Percentiles rank a stretch among this genome's conserved stretches.
Conservation (phyloP, 768 basidiomycete genomes). For the Tricholoma furcatifolium region DNA sequence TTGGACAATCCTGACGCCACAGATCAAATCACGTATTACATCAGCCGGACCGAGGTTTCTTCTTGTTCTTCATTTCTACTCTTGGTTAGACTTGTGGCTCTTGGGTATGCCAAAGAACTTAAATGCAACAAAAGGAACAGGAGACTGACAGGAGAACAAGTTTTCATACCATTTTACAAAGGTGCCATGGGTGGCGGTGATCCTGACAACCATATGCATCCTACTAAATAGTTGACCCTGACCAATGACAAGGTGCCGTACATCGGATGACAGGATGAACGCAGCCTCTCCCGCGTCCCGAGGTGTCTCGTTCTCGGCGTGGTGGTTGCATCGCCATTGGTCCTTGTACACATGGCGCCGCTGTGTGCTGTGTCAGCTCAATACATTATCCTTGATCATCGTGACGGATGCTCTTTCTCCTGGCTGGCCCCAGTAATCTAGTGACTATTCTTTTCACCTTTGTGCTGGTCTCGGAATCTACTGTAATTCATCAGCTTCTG, state of each 20-base stretch:
- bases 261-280: constrained; percentile 14
- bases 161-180: background rate
- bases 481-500: constrained; percentile 4
- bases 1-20: no score
- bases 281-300: constrained; percentile 3
- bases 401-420: background rate
- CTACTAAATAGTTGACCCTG: constrained; percentile 1
- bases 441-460: background rate
- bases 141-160: background rate
- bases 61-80: no score
- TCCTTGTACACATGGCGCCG: constrained; percentile 8
- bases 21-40: no score
- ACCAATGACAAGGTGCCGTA: background rate
- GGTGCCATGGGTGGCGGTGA: constrained; percentile 1
- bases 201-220: background rate
- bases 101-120: background rate
- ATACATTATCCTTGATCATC: constrained; percentile 3
- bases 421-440: background rate
- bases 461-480: constrained; percentile 5
- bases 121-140: background rate
- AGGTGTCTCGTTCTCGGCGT: background rate
- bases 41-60: no score
- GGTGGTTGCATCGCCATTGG: background rate
- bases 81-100: no score
- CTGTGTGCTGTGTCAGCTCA: constrained; percentile 4